Conservation (phyloP, 106 monocot species). For the Vanilla planifolia region DNA sequence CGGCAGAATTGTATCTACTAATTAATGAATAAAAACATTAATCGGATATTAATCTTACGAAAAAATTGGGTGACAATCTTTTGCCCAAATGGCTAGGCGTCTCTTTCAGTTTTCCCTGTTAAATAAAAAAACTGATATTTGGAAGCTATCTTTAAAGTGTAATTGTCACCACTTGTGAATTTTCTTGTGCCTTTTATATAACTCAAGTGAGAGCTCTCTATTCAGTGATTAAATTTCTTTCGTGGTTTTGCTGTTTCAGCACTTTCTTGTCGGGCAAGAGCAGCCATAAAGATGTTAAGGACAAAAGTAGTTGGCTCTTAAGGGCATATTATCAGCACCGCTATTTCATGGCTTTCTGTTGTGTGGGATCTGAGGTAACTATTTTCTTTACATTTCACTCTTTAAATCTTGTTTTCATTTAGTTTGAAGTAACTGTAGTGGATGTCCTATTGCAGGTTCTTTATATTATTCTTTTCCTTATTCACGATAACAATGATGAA, state of each 20-base stretch:
- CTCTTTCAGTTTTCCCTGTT: too few relatives aligned
- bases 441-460: constrained; percentile 48
- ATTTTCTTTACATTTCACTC: neutral
- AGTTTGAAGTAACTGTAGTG: neutral
- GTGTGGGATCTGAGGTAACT: constrained; percentile 86
- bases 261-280: constrained; percentile 87
- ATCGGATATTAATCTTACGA: too few relatives aligned
- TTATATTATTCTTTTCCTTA: constrained; percentile 77
- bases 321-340: constrained; percentile 76
- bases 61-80: too few relatives aligned
- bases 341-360: constrained; percentile 88
- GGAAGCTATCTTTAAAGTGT: too few relatives aligned
- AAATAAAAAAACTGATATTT: too few relatives aligned
- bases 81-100: too few relatives aligned
- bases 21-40: too few relatives aligned
- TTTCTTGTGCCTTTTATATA: too few relatives aligned
- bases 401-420: neutral
- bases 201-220: too few relatives aligned
- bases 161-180: neutral
- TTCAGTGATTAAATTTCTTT: neutral
- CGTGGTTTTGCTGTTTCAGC: constrained; percentile 32
- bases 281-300: constrained; percentile 91
- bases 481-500: constrained; percentile 46
- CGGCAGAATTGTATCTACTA: too few relatives aligned
- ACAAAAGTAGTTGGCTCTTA: constrained; percentile 79